A percentile compares a stretch with the other conserved stretches of the same genome.
Conservation (phyloP, 805 yeast species). For the Hanseniaspora singularis region DNA sequence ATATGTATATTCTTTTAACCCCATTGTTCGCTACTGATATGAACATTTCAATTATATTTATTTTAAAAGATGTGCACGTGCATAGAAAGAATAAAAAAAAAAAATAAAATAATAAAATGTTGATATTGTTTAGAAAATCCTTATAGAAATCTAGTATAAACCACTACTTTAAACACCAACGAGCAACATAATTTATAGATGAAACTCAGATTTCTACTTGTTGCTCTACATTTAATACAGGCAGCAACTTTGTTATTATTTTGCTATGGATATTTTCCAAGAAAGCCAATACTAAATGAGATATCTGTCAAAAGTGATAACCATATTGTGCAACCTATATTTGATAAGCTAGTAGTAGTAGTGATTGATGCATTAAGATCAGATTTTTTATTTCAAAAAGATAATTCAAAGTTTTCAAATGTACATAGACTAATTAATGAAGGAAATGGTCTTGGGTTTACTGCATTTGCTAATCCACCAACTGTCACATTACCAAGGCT, state of each 20-base stretch:
- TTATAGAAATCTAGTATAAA: too few relatives aligned
- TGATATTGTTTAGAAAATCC: too few relatives aligned
- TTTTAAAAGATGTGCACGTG: too few relatives aligned
- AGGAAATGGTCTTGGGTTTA: constrained; percentile 73
- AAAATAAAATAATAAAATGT: too few relatives aligned
- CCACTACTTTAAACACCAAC: too few relatives aligned
- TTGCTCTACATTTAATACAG: constrained; percentile 27
- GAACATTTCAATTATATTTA: too few relatives aligned
- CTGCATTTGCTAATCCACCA: constrained; percentile 89
- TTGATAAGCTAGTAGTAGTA: constrained; percentile 61
- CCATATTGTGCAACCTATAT: constrained; percentile 32
- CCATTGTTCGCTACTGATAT: too few relatives aligned
- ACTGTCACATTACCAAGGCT: constrained; percentile 91
- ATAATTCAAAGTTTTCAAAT: constrained; percentile 50
- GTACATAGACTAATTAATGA: constrained; percentile 52
- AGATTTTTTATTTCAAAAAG: constrained; percentile 62
- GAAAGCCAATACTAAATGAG: constrained; percentile 68
- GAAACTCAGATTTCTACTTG: neutral
- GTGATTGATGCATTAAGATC: constrained; percentile 88
- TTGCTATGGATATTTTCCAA: constrained; percentile 80
- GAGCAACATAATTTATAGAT: neutral
- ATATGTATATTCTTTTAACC: too few relatives aligned
- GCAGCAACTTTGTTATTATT: constrained; percentile 49
- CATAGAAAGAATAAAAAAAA: too few relatives aligned
- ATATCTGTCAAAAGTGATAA: constrained; percentile 30